A percentile compares a stretch with the other conserved stretches of the same genome.
phyloP scores from a whole-genome alignment of 1,284 basidiomycete species.

The Spongispora temasekensis region DNA sequence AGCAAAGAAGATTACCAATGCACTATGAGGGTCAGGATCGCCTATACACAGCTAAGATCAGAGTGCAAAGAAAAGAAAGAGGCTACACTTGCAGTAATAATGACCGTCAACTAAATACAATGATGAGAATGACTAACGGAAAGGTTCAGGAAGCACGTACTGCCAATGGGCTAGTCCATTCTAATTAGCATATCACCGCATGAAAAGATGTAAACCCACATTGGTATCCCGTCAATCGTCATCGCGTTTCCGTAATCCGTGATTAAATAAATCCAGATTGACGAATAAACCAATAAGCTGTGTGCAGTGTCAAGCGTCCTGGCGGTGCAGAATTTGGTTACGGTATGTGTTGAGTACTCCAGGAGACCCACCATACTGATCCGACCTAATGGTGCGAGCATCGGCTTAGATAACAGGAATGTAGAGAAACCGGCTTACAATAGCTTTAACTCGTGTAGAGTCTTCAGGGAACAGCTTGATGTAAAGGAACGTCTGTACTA shows the following conservation, averaged over 20 bases:
- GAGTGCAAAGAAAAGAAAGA: background rate
- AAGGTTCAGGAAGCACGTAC: conserved; percentile 33
- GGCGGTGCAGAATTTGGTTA: too few relatives aligned
- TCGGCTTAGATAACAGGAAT: background rate
- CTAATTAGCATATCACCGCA: too few relatives aligned
- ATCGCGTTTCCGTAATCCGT: conserved; percentile 26
- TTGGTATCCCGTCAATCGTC: conserved; percentile 26
- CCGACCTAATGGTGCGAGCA: conserved; percentile 27
- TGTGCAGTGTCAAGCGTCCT: conserved; percentile 31
- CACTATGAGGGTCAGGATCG: conserved; percentile 35
- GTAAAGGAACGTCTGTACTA: conserved; percentile 45
- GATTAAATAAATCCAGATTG: conserved; percentile 35
- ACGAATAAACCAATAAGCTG: conserved; percentile 30
- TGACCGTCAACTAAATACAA: conserved; percentile 44
- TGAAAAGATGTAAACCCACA: conserved; percentile 19
- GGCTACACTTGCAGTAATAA: conserved; percentile 40
- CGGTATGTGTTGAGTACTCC: background rate
- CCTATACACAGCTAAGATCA: conserved; percentile 27
- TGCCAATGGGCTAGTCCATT: conserved; percentile 43
- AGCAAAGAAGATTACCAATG: conserved; percentile 33
- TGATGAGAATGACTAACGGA: background rate
- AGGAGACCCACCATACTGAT: conserved; percentile 22
- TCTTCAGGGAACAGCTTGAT: conserved; percentile 45
- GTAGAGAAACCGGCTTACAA: conserved; percentile 35
- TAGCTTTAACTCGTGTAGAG: conserved; percentile 30